These are phyloP conservation scores for Scopulariopsis brevicaulis DNA, from an alignment of 2,329 filamentous ascomycete species.

Conservation along the genomic window DNA sequence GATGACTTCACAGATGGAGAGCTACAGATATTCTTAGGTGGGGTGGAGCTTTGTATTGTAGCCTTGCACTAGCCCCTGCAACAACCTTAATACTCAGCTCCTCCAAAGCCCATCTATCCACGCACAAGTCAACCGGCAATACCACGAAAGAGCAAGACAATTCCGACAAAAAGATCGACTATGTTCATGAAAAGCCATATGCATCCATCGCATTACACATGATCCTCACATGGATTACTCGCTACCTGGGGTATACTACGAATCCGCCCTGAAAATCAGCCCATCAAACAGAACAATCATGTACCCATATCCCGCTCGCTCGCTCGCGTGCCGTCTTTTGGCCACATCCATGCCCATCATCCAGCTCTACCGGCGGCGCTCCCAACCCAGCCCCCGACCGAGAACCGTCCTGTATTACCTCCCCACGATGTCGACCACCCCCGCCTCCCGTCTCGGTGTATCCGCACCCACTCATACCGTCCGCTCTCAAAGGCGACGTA, in stretches of 20 bases:
- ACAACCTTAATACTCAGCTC: background rate
- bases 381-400: too few relatives aligned
- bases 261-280: constrained; percentile 17
- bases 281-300: background rate
- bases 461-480: background rate
- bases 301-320: background rate
- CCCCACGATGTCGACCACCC: background rate
- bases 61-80: background rate
- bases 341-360: background rate
- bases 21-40: background rate
- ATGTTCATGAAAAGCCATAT: background rate
- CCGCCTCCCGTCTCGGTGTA: background rate
- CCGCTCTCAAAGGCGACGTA: background rate
- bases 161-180: background rate
- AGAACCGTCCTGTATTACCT: background rate
- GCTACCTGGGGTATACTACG: constrained; percentile 24
- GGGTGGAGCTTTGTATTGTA: background rate
- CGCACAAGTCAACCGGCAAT: background rate
- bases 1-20: background rate
- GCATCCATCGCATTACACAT: background rate
- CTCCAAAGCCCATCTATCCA: background rate
- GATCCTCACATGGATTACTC: constrained; percentile 17
- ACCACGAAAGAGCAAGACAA: too few relatives aligned
- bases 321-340: background rate
- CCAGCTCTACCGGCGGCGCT: background rate